Conservation (phyloP, 306 rosid species). For the Hippophae gyantsensis region DNA sequence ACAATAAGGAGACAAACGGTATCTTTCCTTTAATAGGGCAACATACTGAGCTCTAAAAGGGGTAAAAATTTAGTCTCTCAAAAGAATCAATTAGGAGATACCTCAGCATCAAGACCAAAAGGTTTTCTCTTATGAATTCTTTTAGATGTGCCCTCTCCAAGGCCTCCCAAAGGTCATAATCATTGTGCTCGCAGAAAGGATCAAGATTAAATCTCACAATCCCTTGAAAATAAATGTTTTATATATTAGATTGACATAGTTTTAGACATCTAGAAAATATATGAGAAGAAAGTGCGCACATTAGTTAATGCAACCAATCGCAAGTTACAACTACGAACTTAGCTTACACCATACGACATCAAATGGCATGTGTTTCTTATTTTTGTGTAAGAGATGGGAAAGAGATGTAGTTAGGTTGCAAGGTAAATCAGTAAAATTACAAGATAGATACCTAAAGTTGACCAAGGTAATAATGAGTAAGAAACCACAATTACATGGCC, state of each 20-base stretch:
- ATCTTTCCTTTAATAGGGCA: too few species aligned
- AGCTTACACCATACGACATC: not conserved
- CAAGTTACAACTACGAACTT: not conserved
- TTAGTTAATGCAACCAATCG: not conserved
- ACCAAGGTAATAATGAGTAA: too few species aligned
- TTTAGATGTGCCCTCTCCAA: conserved; percentile 75
- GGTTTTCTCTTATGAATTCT: conserved; percentile 56
- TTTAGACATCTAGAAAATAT: not conserved
- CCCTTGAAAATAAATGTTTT: conserved; percentile 31
- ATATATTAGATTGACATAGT: conserved; percentile 5
- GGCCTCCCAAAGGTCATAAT: conserved; percentile 83
- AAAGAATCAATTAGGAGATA: conserved; percentile 10
- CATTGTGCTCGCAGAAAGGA: conserved; percentile 71
- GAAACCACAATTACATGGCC: too few species aligned
- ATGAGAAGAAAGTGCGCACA: not conserved
- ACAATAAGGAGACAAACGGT: too few species aligned
- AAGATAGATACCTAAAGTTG: too few species aligned
- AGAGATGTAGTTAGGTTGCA: too few species aligned
- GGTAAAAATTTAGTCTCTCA: too few species aligned
- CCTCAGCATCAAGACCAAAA: conserved; percentile 82
- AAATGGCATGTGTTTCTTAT: not conserved
- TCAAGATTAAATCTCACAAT: conserved; percentile 79
- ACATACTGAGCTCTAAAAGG: too few species aligned
- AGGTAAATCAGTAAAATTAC: too few species aligned
- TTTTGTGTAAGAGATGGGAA: not conserved